Evolutionary conservation across 2,329 filamentous ascomycete genomes (phyloP).

Genomic region (Lachnellula subtilissima): DNA sequence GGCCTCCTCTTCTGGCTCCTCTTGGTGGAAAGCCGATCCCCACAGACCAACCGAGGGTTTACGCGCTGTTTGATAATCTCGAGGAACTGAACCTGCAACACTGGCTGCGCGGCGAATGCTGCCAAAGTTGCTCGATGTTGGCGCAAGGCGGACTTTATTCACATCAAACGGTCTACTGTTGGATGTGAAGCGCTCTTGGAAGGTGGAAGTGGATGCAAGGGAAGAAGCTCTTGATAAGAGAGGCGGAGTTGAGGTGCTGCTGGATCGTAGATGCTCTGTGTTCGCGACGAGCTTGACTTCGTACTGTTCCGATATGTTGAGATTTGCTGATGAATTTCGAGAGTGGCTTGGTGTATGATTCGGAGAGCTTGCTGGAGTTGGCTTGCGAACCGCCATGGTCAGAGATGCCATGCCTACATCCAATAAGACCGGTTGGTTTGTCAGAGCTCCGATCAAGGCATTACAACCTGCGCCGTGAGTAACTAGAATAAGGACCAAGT

Average conservation of each 20-base stretch:
- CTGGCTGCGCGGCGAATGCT: constrained; percentile 32
- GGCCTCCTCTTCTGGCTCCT: constrained; percentile 38
- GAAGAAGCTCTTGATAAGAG: constrained; percentile 35
- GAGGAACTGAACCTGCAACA: constrained; percentile 18
- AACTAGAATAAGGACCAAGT: constrained; percentile 79
- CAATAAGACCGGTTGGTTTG: constrained; percentile 83
- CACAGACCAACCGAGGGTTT: constrained; percentile 42
- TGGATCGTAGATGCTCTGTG: constrained; percentile 62
- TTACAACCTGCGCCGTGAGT: constrained; percentile 97
- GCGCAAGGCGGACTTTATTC: constrained; percentile 12
- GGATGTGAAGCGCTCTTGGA: constrained; percentile 26
- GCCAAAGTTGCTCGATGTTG: constrained; percentile 23
- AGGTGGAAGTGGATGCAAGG: constrained; percentile 19
- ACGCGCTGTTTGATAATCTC: constrained; percentile 22
- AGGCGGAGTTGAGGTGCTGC: constrained; percentile 33
- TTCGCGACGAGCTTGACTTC: constrained; percentile 72
- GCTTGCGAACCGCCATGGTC: constrained; percentile 73
- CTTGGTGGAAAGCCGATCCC: constrained; percentile 39
- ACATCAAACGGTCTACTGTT: constrained; percentile 35
- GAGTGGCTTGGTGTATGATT: constrained; percentile 31
- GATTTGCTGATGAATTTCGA: constrained; percentile 30
- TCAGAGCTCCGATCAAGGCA: constrained; percentile 86
- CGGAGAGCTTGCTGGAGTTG: constrained; percentile 19
- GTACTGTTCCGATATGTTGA: constrained; percentile 57
- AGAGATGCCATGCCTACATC: constrained; percentile 88